A percentile compares a stretch with the other conserved stretches of the same genome.
Evolutionary conservation across 2,329 filamentous ascomycete species (phyloP).

Genomic region (Pseudogymnoascus pannorum): DNA sequence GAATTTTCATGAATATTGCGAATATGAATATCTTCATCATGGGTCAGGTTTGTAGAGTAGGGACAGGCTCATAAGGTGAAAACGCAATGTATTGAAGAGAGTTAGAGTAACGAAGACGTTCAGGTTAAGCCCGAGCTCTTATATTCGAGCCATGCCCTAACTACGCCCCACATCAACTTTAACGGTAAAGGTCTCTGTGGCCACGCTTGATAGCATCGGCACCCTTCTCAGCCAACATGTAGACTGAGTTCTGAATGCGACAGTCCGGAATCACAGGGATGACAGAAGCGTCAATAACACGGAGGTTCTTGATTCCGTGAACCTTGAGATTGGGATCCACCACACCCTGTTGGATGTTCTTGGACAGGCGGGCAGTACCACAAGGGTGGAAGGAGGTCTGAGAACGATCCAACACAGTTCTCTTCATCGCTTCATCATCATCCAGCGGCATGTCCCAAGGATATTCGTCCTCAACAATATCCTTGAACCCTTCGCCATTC

Average conservation of each 20-base stretch:
- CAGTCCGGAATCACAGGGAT: conserved; percentile 49
- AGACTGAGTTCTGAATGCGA: conserved; percentile 54
- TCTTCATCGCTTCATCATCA: conserved; percentile 42
- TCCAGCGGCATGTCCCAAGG: conserved; percentile 55
- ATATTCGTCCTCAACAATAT: conserved; percentile 46
- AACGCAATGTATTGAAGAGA: too few relatives aligned
- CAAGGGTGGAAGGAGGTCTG: conserved; percentile 55
- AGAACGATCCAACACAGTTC: conserved; percentile 46
- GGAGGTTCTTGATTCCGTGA: conserved; percentile 44
- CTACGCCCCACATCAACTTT: background rate
- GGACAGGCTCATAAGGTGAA: too few relatives aligned
- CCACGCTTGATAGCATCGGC: conserved; percentile 33
- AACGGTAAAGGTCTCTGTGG: conserved; percentile 27
- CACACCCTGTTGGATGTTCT: conserved; percentile 44
- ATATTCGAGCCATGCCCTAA: too few relatives aligned
- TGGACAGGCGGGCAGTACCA: conserved; percentile 46
- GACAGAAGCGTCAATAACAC: conserved; percentile 48
- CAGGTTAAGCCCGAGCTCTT: too few relatives aligned
- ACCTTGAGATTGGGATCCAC: conserved; percentile 45
- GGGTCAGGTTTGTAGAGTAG: too few relatives aligned
- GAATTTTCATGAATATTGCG: too few relatives aligned
- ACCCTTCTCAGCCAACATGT: conserved; percentile 49
- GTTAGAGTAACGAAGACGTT: too few relatives aligned
- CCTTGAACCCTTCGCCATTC: conserved; percentile 49
- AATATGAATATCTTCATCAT: too few relatives aligned